Conservation (phyloP, 2,329 filamentous ascomycete species). For the Aspergillus calidoustus region DNA sequence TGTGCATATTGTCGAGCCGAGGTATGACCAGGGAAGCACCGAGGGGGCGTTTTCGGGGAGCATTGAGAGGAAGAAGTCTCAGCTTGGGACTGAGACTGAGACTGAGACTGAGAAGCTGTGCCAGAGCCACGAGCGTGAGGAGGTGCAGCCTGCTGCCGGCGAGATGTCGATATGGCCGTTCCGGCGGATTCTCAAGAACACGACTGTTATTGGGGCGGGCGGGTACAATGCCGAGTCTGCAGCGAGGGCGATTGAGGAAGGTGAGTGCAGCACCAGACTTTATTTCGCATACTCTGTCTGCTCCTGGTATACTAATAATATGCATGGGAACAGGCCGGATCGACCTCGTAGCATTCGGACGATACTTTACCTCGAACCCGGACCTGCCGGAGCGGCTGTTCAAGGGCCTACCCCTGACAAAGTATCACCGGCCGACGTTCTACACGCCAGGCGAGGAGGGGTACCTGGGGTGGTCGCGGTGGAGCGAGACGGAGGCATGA, state of each 20-base stretch:
- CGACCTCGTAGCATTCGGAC: slow-evolving; percentile 2
- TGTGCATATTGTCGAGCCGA: not conserved
- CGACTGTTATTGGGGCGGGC: not conserved
- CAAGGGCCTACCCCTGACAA: not conserved
- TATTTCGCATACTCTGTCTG: too few relatives aligned
- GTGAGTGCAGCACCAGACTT: too few relatives aligned
- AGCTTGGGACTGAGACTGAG: too few relatives aligned
- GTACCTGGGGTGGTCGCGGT: not conserved
- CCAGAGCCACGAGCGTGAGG: too few relatives aligned
- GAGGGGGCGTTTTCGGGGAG: not conserved
- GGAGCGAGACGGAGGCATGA: not conserved
- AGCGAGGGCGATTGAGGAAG: slow-evolving; percentile 1
- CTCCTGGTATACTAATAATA: too few relatives aligned
- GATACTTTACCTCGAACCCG: slow-evolving; percentile 4
- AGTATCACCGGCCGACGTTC: not conserved
- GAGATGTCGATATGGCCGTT: not conserved
- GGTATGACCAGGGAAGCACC: not conserved
- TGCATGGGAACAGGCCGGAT: not conserved
- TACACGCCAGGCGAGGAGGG: not conserved
- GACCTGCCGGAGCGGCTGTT: slow-evolving; percentile 5
- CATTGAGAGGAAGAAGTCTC: too few relatives aligned
- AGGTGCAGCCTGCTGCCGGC: not conserved
- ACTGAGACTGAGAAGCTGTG: not conserved
- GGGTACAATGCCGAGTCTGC: not conserved
- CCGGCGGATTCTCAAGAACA: not conserved